Conservation (phyloP, 345 rosid genomes). For the Brassica nigra region DNA sequence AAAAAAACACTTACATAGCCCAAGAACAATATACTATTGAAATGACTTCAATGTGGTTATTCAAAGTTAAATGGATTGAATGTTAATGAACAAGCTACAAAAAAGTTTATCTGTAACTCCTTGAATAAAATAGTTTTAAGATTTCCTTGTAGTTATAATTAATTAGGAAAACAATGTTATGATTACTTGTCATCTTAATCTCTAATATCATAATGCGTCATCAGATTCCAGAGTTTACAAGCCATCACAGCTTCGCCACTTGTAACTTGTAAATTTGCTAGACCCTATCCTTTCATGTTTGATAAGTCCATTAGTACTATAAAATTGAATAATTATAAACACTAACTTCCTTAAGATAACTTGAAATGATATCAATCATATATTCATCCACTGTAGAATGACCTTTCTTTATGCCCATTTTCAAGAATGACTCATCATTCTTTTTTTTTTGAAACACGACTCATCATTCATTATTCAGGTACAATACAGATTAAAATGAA, state of each 20-base stretch:
- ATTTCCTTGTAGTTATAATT: neutral
- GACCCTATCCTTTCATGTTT: slow-evolving; percentile 20
- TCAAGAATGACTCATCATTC: neutral
- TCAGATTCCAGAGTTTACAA: slow-evolving; percentile 15
- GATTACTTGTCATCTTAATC: slow-evolving; percentile 31
- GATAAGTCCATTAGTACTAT: neutral
- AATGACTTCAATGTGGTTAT: neutral
- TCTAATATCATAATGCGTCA: neutral
- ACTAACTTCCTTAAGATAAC: slow-evolving; percentile 18
- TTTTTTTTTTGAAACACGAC: neutral
- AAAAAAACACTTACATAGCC: neutral
- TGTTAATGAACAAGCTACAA: neutral
- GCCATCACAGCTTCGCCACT: slow-evolving; percentile 29
- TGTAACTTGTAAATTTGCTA: slow-evolving; percentile 24
- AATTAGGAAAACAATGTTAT: neutral
- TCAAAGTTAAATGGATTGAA: neutral
- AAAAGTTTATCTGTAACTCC: neutral
- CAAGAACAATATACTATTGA: neutral
- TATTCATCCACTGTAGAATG: slow-evolving; percentile 3
- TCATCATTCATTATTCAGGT: neutral
- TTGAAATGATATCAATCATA: slow-evolving; percentile 38
- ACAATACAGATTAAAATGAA: neutral
- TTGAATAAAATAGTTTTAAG: neutral
- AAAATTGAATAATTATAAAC: neutral
- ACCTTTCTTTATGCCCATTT: slow-evolving; percentile 16